These are phyloP conservation scores for Lasiosphaeria miniovina DNA, from an alignment of 495 filamentous ascomycete species.

Conservation along the genomic window DNA sequence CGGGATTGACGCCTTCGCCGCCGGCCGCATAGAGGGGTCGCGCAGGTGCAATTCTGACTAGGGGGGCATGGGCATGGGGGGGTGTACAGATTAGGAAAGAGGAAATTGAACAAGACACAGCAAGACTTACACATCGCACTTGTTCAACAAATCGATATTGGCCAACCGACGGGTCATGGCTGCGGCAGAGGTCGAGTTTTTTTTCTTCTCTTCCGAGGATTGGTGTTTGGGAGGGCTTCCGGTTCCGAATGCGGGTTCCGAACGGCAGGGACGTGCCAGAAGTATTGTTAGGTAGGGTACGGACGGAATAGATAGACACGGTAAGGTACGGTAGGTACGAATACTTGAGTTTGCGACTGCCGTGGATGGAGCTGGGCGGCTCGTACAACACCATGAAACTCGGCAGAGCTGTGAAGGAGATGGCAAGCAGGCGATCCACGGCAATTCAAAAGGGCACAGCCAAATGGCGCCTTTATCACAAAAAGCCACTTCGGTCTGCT, in stretches of 20 bases:
- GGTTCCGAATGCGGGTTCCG: constrained; percentile 1
- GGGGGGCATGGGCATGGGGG: not conserved
- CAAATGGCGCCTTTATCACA: too few species aligned
- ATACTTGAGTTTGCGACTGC: too few species aligned
- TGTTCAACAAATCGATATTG: constrained; percentile 39
- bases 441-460: too few species aligned
- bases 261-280: not conserved
- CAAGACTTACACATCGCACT: constrained; percentile 61
- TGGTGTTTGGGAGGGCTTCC: not conserved
- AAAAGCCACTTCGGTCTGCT: too few species aligned
- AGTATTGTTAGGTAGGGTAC: not conserved
- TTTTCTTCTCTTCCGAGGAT: not conserved
- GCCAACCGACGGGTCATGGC: constrained; percentile 19
- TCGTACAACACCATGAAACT: too few species aligned
- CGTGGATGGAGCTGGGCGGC: too few species aligned
- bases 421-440: too few species aligned
- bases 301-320: too few species aligned
- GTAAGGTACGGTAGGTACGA: too few species aligned
- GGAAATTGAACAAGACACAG: not conserved
- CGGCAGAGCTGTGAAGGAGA: too few species aligned
- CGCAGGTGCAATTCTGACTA: too few species aligned
- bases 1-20: not conserved
- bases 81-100: not conserved
- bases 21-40: not conserved
- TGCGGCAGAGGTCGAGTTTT: not conserved